A percentile compares a stretch with the other conserved stretches of the same genome.
Conservation (phyloP, 179 eudicot genomes). For the Pouteria campechiana region DNA sequence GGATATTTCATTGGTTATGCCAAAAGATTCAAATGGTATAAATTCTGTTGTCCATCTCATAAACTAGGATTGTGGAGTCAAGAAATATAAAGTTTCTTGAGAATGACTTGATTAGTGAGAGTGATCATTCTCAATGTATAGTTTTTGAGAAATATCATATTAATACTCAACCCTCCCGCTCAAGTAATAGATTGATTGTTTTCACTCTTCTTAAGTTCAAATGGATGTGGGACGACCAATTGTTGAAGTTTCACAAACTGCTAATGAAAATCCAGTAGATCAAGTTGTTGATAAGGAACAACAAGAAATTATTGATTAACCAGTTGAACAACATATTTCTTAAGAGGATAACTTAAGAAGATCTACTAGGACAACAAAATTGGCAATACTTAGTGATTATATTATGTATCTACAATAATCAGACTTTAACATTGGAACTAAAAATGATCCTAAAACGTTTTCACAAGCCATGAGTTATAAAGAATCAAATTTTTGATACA, state of each 20-base stretch:
- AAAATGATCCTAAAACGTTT: not conserved
- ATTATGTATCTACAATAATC: not conserved
- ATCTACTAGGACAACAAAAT: not conserved
- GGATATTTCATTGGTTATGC: conserved; percentile 1
- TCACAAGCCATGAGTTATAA: conserved; percentile 1
- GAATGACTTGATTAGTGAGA: conserved; percentile 3
- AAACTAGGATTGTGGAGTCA: not conserved
- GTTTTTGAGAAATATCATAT: conserved; percentile 1
- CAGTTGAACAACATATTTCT: not conserved
- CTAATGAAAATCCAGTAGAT: no score
- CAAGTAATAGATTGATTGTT: not conserved
- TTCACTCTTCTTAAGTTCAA: no score
- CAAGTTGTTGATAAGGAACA: not conserved
- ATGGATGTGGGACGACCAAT: no score
- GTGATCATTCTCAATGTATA: not conserved
- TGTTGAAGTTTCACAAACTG: no score
- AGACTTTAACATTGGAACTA: conserved; percentile 2
- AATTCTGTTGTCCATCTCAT: conserved; percentile 2
- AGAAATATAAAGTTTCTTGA: not conserved
- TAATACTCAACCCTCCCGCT: not conserved
- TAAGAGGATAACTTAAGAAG: not conserved
- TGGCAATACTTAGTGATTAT: not conserved
- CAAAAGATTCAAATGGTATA: conserved; percentile 3
- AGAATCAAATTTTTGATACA: not conserved
- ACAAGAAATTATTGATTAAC: not conserved